phyloP scores from a whole-genome alignment of 208 protist species.

The Leishmania lainsoni region DNA sequence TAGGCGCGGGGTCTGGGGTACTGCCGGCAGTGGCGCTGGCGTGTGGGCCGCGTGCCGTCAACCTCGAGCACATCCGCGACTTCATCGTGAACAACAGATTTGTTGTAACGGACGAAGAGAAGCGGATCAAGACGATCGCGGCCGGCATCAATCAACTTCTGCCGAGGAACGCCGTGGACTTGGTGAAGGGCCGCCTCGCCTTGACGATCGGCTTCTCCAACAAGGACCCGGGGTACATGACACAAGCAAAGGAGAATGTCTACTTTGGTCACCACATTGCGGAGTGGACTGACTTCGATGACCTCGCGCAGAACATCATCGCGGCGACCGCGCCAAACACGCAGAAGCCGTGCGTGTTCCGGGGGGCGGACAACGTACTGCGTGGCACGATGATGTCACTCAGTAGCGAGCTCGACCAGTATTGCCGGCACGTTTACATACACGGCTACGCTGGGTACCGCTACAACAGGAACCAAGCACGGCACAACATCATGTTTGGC shows the following conservation, averaged over 20 bases:
- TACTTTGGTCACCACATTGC: conserved; percentile 92
- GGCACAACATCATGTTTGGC: conserved; percentile 89
- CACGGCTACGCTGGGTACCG: conserved; percentile 82
- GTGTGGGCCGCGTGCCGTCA: conserved; percentile 67
- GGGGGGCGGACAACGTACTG: conserved; percentile 85
- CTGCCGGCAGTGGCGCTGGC: conserved; percentile 83
- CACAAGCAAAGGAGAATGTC: conserved; percentile 77
- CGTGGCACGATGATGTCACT: conserved; percentile 91
- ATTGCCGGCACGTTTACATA: conserved; percentile 90
- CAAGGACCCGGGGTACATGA: conserved; percentile 82
- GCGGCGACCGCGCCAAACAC: conserved; percentile 86
- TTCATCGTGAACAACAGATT: conserved; percentile 84
- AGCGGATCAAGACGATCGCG: conserved; percentile 66
- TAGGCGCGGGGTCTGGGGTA: conserved; percentile 82
- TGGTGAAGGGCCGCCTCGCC: conserved; percentile 76
- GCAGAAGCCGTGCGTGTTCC: conserved; percentile 83
- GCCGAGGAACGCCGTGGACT: conserved; percentile 67
- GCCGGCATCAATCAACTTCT: conserved; percentile 78
- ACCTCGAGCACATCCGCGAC: conserved; percentile 80
- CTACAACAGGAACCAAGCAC: conserved; percentile 81
- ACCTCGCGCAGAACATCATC: conserved; percentile 84
- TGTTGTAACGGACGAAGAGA: conserved; percentile 75
- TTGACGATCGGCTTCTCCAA: conserved; percentile 91
- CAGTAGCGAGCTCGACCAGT: conserved; percentile 88
- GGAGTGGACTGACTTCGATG: conserved; percentile 71